Base-by-base conservation (phyloP, 2,329 filamentous ascomycete genomes). In the Colletotrichum falcatum region DNA sequence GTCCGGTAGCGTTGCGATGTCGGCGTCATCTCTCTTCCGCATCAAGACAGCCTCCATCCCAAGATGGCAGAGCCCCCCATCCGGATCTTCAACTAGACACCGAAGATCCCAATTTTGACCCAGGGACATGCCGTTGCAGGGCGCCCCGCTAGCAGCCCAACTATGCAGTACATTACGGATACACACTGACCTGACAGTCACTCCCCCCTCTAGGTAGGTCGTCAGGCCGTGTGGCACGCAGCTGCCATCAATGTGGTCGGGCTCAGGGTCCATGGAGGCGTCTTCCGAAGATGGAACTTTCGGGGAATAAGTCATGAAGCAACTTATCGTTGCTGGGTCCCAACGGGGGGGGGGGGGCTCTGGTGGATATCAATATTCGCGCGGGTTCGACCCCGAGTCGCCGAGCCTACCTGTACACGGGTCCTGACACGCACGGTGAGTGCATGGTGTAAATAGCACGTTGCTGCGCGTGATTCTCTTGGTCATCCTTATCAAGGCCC, bases 31-130 rank as follows among this genome's bases (percentile, higher is more conserved):
- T 30, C 53, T 67, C 37, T 61, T 66, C 62, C 63, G 63, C 67
- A 70, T 66, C 44, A 70, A 35, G 44, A 59, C 30, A 63, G 28
- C 67, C 63, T 56, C 37, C 53, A 33, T 37, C n/a, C 20, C 54
- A 33, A 62, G 37, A n/a, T 51, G 63, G 51, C 46, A 56, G 64
- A 71, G 64, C 68, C 68, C 68, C 68, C 64, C 68, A 55, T 59
- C 59, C 23, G 28, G 68, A 71, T 71, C 68, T 63, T 71, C 68
- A 63, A 60, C 54, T 68, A 63, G 64, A 71, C 44, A 55, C 64
- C 26, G 68, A 63, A 63, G 68, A 71, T 71, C 68, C 33, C 65
- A 71, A 71, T 71, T 23, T 71, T 48, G 53, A 71, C 58, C 64
- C 48, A 62, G 64, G 44, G 63, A 68, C 49, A 71, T 67, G 68